A percentile compares a stretch with the other conserved stretches of the same genome.
phyloP scores from a whole-genome alignment of 2,329 filamentous ascomycete genomes.

The Venturia effusa region DNA sequence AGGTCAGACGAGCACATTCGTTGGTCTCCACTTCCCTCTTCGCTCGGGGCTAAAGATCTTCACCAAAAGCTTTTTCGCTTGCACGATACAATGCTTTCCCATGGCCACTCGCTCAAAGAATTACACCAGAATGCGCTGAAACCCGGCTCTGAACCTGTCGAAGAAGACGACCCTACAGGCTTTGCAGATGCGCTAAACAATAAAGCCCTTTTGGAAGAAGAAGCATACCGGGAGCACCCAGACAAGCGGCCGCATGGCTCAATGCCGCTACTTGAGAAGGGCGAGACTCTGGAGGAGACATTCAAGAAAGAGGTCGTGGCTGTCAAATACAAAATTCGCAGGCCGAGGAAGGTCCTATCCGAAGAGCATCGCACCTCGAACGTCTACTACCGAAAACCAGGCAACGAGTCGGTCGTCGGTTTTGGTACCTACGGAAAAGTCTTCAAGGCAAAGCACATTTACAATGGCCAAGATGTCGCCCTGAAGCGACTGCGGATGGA shows the following conservation, averaged over 20 bases:
- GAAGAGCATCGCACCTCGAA: constrained; percentile 8
- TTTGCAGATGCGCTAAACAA: constrained; percentile 2
- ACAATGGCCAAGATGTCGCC: constrained; percentile 72
- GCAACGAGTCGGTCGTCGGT: constrained; percentile 93
- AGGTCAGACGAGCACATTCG: not conserved
- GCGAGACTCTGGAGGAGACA: constrained; percentile 8
- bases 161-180: constrained; percentile 3
- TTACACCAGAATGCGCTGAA: constrained; percentile 1
- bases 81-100: not conserved
- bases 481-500: constrained; percentile 92
- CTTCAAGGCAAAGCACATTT: constrained; percentile 89
- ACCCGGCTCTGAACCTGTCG: not conserved
- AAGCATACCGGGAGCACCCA: constrained; percentile 8
- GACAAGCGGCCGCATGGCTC: constrained; percentile 7
- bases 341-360: constrained; percentile 4
- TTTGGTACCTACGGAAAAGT: constrained; percentile 95
- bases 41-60: constrained; percentile 7
- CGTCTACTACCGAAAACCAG: constrained; percentile 88
- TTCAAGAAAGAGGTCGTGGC: constrained; percentile 10
- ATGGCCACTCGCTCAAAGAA: constrained; percentile 8
- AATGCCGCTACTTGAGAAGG: not conserved
- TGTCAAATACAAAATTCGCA: constrained; percentile 8
- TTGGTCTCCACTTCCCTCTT: constrained; percentile 6
- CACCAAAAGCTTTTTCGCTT: constrained; percentile 2
- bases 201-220: constrained; percentile 7